phyloP scores from a whole-genome alignment of 306 rosid species.

The Quercus engelmannii region DNA sequence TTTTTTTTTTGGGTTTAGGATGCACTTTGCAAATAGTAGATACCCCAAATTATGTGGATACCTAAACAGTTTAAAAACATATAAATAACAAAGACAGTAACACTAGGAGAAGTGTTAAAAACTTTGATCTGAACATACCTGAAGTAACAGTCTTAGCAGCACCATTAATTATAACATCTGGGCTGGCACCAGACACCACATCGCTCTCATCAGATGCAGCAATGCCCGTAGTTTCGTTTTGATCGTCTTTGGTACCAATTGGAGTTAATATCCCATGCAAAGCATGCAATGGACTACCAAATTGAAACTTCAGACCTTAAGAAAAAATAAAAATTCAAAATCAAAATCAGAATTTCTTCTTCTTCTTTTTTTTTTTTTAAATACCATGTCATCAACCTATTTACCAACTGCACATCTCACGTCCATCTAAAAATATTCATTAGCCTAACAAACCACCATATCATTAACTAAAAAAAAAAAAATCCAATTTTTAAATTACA shows the following conservation, averaged over 20 bases:
- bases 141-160: conserved; percentile 23
- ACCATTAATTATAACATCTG: conserved; percentile 24
- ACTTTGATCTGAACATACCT: conserved; percentile 25
- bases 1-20: too few relatives aligned
- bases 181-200: conserved; percentile 23
- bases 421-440: neutral
- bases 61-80: too few relatives aligned
- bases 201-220: conserved; percentile 20
- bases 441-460: neutral
- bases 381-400: neutral
- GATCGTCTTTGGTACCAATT: conserved; percentile 13
- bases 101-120: neutral
- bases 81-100: neutral
- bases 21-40: too few relatives aligned
- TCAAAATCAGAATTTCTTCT: too few relatives aligned
- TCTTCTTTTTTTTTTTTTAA: too few relatives aligned
- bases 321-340: conserved; percentile 2
- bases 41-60: too few relatives aligned
- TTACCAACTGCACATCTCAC: neutral
- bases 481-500: neutral
- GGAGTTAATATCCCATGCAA: conserved; percentile 38
- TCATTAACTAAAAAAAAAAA: neutral
- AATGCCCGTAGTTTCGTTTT: conserved; percentile 15
- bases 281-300: conserved; percentile 41
- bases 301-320: conserved; percentile 51